phyloP scores from a whole-genome alignment of 306 rosid species.

The Leucaena leucocephala region DNA sequence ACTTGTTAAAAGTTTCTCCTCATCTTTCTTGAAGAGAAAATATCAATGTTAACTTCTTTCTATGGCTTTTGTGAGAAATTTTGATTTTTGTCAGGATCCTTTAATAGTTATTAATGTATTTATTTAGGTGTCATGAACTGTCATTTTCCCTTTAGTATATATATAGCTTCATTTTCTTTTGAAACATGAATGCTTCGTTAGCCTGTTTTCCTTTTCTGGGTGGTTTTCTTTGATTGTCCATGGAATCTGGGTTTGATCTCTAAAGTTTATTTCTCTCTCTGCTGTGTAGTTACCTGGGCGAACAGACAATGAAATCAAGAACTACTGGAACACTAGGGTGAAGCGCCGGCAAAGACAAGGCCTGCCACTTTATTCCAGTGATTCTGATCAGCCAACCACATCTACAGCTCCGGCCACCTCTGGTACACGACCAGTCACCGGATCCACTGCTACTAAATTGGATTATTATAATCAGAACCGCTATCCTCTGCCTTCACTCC shows the following conservation, averaged over 20 bases:
- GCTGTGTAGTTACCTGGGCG: conserved; percentile 75
- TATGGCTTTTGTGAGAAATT: background rate
- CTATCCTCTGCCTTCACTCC: conserved; percentile 40
- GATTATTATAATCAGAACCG: conserved; percentile 43
- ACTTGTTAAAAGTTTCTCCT: background rate
- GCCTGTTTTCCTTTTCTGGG: background rate
- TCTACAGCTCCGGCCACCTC: conserved; percentile 35
- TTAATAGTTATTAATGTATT: background rate
- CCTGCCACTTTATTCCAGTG: conserved; percentile 64
- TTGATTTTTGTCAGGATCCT: background rate
- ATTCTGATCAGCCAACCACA: conserved; percentile 31
- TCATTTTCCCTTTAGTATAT: background rate
- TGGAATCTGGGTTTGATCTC: background rate
- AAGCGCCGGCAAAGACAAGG: conserved; percentile 83
- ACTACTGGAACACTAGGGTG: conserved; percentile 90
- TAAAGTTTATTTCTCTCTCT: background rate
- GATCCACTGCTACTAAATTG: conserved; percentile 36
- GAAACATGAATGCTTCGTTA: background rate
- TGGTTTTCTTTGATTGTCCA: background rate
- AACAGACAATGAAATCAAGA: conserved; percentile 94
- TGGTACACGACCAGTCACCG: conserved; percentile 38
- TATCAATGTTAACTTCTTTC: background rate
- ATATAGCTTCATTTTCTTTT: background rate
- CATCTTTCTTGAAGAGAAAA: background rate
- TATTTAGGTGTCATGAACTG: background rate